Evolutionary conservation across 306 rosid species (phyloP).

Genomic region (Abrus pulchellus): DNA sequence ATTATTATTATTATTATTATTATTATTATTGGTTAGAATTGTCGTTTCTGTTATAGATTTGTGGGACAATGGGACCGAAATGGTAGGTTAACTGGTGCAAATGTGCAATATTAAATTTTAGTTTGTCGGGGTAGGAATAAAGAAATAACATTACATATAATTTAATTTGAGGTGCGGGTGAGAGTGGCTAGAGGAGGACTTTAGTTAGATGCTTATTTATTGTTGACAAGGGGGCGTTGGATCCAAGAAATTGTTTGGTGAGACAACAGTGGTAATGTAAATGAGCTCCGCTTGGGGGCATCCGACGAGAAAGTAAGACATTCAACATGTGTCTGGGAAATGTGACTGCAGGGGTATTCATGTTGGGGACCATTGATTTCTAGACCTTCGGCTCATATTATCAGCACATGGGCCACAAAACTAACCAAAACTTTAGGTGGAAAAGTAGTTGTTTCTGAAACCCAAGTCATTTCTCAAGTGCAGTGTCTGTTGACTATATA

Average conservation of each 20-base stretch:
- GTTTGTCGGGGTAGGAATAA: slow-evolving; percentile 40
- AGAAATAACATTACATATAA: not conserved
- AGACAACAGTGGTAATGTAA: slow-evolving; percentile 42
- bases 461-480: slow-evolving; percentile 20
- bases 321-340: slow-evolving; percentile 57
- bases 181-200: slow-evolving; percentile 46
- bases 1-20: not conserved
- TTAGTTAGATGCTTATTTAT: slow-evolving; percentile 40
- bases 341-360: slow-evolving; percentile 40
- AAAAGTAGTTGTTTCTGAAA: slow-evolving; percentile 37
- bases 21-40: not conserved
- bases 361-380: slow-evolving; percentile 55
- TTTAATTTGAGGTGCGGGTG: slow-evolving; percentile 32
- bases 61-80: slow-evolving; percentile 49
- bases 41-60: slow-evolving; percentile 45
- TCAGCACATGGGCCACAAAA: slow-evolving; percentile 50
- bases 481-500: slow-evolving; percentile 37
- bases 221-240: slow-evolving; percentile 52
- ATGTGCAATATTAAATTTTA: slow-evolving; percentile 41
- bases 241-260: slow-evolving; percentile 60
- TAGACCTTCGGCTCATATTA: slow-evolving; percentile 35
- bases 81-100: slow-evolving; percentile 45
- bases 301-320: slow-evolving; percentile 50
- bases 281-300: slow-evolving; percentile 45
- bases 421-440: slow-evolving; percentile 46